Evolutionary conservation across 1,139 yeast species (phyloP).

Genomic region (Taphrina communis): DNA sequence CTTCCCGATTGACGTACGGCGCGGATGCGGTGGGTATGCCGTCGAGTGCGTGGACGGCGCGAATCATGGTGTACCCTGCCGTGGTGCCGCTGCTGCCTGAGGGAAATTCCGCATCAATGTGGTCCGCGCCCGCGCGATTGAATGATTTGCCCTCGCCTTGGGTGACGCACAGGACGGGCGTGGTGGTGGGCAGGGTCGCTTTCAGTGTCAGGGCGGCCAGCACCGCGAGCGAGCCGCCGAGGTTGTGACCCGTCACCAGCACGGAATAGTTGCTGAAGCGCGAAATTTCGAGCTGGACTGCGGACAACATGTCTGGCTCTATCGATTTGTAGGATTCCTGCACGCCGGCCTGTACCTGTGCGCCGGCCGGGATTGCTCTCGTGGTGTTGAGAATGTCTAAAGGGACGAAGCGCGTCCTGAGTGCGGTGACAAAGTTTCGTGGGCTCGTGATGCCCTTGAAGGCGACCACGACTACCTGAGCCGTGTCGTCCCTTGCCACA

Average conservation of each 20-base stretch:
- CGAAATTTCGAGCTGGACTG: slow-evolving; percentile 5
- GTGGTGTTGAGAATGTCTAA: not conserved
- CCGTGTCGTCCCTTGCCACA: slow-evolving; percentile 28
- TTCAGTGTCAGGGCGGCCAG: slow-evolving; percentile 32
- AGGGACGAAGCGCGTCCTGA: slow-evolving; percentile 5
- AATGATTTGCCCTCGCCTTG: slow-evolving; percentile 23
- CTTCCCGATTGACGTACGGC: slow-evolving; percentile 24
- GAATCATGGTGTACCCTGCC: slow-evolving; percentile 11
- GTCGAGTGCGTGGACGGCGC: slow-evolving; percentile 34
- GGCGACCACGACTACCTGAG: slow-evolving; percentile 23
- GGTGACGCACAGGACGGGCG: slow-evolving; percentile 17
- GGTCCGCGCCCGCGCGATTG: slow-evolving; percentile 18
- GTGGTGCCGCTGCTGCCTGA: not conserved
- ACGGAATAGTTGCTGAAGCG: slow-evolving; percentile 15
- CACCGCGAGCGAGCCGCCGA: slow-evolving; percentile 33
- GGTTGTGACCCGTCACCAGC: slow-evolving; percentile 31
- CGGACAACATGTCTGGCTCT: slow-evolving; percentile 6
- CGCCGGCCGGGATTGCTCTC: not conserved
- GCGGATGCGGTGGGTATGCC: slow-evolving; percentile 21
- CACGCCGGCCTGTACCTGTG: slow-evolving; percentile 11
- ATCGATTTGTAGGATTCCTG: slow-evolving; percentile 19
- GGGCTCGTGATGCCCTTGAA: slow-evolving; percentile 23
- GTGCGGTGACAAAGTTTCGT: slow-evolving; percentile 6
- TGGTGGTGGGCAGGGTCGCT: not conserved
- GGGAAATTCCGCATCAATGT: slow-evolving; percentile 21